phyloP scores from a whole-genome alignment of 768 basidiomycete species.

The Auriscalpium orientale region DNA sequence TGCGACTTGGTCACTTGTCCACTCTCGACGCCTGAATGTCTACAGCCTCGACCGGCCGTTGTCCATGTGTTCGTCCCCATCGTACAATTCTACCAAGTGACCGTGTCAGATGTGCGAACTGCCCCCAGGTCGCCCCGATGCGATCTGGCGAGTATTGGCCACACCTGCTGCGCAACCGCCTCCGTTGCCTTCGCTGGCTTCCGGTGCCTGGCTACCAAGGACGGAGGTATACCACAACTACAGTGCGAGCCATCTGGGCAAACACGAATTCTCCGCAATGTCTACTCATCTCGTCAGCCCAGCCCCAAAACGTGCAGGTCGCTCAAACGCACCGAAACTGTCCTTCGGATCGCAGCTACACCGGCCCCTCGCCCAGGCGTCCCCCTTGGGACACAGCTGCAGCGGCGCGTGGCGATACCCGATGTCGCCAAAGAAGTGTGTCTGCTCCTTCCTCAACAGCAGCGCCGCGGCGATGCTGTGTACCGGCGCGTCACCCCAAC shows the following conservation, averaged over 20 bases:
- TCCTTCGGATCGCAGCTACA: conserved; percentile 69
- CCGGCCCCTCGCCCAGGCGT: conserved; percentile 46
- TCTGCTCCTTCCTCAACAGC: conserved; percentile 63
- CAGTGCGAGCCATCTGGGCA: background rate
- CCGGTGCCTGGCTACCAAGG: too few species aligned
- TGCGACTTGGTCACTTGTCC: too few species aligned
- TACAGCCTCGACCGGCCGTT: too few species aligned
- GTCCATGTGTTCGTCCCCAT: too few species aligned
- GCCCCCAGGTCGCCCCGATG: too few species aligned
- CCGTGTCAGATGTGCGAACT: too few species aligned
- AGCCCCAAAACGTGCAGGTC: too few species aligned
- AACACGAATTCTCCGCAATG: background rate
- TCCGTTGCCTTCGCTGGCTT: too few species aligned
- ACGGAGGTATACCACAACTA: too few species aligned
- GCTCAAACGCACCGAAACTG: conserved; percentile 50
- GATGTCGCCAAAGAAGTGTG: conserved; percentile 81
- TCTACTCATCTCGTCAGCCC: background rate
- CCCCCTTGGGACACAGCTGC: conserved; percentile 64
- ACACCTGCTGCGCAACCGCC: background rate
- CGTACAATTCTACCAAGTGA: too few species aligned
- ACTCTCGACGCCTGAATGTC: too few species aligned
- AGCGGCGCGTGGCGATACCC: conserved; percentile 79
- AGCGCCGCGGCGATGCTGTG: conserved; percentile 78
- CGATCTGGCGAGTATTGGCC: too few species aligned
- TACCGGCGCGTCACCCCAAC: conserved; percentile 85